phyloP scores from a whole-genome alignment of 768 basidiomycete species.

The Leucocoprinus birnbaumii region DNA sequence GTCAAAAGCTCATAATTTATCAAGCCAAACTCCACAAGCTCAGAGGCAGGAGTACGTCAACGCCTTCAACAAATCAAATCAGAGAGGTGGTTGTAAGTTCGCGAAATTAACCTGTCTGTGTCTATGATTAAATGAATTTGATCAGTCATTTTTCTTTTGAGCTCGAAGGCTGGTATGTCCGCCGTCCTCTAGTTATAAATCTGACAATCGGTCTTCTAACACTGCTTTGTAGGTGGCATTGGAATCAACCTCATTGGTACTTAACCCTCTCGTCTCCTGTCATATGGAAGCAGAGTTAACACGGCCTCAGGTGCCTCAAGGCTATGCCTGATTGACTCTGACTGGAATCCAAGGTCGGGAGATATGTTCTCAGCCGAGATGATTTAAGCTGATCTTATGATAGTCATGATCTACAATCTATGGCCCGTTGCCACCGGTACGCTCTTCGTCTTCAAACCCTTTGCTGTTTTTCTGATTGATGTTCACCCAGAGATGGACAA shows the following conservation, averaged over 20 bases:
- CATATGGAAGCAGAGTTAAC: neutral
- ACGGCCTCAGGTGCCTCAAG: slow-evolving; percentile 64
- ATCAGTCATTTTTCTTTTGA: slow-evolving; percentile 85
- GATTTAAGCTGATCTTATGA: slow-evolving; percentile 4
- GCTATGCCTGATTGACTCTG: slow-evolving; percentile 82
- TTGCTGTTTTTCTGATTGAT: neutral
- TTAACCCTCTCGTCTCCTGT: neutral
- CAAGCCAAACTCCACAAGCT: slow-evolving; percentile 70
- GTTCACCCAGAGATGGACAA: slow-evolving; percentile 77
- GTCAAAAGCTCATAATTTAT: neutral
- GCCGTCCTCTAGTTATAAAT: neutral
- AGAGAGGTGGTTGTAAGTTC: slow-evolving; percentile 64
- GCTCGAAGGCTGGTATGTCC: slow-evolving; percentile 74
- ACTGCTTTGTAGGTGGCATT: slow-evolving; percentile 63
- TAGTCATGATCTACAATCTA: slow-evolving; percentile 92
- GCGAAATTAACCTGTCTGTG: neutral
- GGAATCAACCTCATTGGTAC: slow-evolving; percentile 89
- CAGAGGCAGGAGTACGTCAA: slow-evolving; percentile 90
- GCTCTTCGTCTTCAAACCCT: slow-evolving; percentile 4
- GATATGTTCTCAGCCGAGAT: neutral
- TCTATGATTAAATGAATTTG: neutral
- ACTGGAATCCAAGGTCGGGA: slow-evolving; percentile 87
- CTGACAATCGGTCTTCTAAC: too few relatives aligned
- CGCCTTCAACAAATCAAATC: slow-evolving; percentile 77
- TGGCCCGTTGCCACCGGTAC: slow-evolving; percentile 94